Percentiles rank a stretch among this genome's conserved stretches.
Evolutionary conservation across 169 alveolate species (phyloP).

Genomic region (Besnoitia besnoiti): DNA sequence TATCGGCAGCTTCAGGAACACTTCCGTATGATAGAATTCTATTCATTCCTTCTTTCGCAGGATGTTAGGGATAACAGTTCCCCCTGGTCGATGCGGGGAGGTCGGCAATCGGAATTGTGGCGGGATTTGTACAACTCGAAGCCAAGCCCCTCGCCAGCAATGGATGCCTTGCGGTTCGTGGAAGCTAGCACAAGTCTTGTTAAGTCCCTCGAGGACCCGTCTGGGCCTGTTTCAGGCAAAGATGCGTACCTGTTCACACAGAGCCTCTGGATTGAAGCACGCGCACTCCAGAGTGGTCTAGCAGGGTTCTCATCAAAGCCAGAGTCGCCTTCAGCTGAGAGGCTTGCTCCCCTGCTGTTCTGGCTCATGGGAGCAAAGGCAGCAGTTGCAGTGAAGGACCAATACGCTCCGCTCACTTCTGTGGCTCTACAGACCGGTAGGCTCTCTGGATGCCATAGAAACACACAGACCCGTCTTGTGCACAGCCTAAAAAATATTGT

Average conservation of each 20-base stretch:
- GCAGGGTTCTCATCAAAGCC: not conserved
- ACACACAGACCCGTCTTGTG: no score
- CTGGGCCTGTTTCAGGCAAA: not conserved
- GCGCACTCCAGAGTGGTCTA: constrained; percentile 12
- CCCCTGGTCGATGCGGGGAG: not conserved
- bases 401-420: constrained; percentile 31
- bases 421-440: constrained; percentile 18
- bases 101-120: not conserved
- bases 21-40: no score
- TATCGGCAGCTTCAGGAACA: no score
- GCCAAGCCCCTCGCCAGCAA: not conserved
- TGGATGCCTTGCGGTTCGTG: not conserved
- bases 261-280: constrained; percentile 25
- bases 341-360: not conserved
- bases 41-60: not conserved
- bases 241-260: not conserved
- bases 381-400: not conserved
- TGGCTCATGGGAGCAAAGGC: constrained; percentile 3
- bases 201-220: not conserved
- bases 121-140: not conserved
- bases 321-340: not conserved
- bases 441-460: no score
- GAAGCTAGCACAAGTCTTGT: not conserved
- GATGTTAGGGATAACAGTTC: not conserved
- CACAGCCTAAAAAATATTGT: no score